Conservation (phyloP, 192 early-diverging fungal species). For the Pilaira anomala region DNA sequence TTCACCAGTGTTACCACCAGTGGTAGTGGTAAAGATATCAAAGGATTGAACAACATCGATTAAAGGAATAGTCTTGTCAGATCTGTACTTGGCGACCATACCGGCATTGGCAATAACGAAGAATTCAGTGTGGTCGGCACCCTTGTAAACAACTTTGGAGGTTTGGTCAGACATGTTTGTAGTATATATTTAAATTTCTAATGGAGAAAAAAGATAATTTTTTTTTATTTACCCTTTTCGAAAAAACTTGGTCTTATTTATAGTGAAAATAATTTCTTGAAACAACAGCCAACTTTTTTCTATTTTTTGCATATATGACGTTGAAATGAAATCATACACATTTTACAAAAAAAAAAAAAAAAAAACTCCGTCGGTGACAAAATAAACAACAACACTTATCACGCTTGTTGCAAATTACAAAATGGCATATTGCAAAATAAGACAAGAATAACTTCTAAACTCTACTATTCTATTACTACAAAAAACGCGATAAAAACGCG, state of each 20-base stretch:
- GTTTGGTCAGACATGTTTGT: background rate
- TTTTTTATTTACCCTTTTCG: background rate
- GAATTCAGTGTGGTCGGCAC: slow-evolving; percentile 25
- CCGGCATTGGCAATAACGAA: slow-evolving; percentile 29
- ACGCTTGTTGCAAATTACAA: too few species aligned
- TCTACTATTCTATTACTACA: too few species aligned
- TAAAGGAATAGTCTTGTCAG: slow-evolving; percentile 36
- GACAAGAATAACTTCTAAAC: too few species aligned
- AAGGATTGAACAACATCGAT: slow-evolving; percentile 37
- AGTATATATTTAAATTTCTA: background rate
- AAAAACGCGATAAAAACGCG: too few species aligned
- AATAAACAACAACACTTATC: too few species aligned
- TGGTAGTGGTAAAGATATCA: slow-evolving; percentile 26
- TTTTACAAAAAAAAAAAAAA: too few species aligned
- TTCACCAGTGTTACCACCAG: slow-evolving; percentile 32
- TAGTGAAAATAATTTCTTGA: background rate
- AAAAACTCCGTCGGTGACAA: too few species aligned
- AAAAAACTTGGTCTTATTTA: background rate
- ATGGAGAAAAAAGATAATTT: background rate
- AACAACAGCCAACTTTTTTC: background rate
- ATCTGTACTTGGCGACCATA: slow-evolving; percentile 32
- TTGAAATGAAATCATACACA: background rate
- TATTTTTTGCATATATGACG: background rate
- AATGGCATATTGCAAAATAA: too few species aligned
- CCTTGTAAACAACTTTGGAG: slow-evolving; percentile 30